Conservation (phyloP, 176 grass and related monocot species). For the Themeda triandra region DNA sequence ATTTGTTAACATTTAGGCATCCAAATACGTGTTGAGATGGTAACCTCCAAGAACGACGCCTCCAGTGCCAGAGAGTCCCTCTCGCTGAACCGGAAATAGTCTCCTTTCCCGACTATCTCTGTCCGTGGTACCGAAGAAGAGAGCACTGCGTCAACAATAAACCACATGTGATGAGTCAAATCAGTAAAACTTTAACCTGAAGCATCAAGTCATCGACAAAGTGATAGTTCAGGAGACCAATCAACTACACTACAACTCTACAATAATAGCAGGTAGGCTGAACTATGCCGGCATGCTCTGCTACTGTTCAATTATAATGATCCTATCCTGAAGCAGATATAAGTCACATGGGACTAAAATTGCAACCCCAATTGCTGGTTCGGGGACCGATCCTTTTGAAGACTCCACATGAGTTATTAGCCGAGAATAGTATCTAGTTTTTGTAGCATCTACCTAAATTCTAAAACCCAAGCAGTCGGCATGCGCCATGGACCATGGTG, state of each 20-base stretch:
- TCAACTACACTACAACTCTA: not conserved
- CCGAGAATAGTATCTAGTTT: not conserved
- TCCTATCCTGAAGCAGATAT: not conserved
- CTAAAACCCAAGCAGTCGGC: conserved; percentile 7
- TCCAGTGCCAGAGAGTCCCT: conserved; percentile 94
- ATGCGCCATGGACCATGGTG: not conserved
- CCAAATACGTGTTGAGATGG: not conserved
- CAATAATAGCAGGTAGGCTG: not conserved
- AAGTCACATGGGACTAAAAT: not conserved
- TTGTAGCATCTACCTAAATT: not conserved
- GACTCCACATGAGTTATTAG: not conserved
- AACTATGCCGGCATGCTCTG: not conserved
- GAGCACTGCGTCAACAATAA: conserved; percentile 46
- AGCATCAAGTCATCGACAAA: not conserved
- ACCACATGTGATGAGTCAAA: not conserved
- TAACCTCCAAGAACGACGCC: conserved; percentile 92
- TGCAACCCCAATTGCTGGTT: not conserved
- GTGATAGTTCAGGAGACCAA: not conserved
- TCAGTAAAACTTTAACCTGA: not conserved
- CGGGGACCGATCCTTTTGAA: not conserved
- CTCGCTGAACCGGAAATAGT: conserved; percentile 93
- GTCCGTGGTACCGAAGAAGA: conserved; percentile 74
- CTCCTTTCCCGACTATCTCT: conserved; percentile 88
- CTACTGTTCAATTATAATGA: not conserved
- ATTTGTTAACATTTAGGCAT: not conserved